Conservation (phyloP, 768 basidiomycete genomes). For the Phlegmacium glaucopus region DNA sequence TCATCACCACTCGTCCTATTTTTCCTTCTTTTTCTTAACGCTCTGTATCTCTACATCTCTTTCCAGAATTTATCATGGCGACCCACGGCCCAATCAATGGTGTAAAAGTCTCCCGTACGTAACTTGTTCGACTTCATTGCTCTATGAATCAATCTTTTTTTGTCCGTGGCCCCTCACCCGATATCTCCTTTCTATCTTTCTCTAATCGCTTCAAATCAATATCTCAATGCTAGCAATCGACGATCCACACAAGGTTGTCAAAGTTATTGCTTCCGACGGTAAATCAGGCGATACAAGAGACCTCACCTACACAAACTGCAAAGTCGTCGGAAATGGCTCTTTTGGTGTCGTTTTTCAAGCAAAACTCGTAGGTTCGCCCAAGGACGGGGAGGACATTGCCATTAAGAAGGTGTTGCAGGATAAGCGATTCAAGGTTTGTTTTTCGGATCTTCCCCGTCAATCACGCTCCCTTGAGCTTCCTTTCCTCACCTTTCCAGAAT, state of each 20-base stretch:
- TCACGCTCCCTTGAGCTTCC: conserved; percentile 6
- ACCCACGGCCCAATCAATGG: conserved; percentile 84
- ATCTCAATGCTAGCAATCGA: conserved; percentile 62
- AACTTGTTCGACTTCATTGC: conserved; percentile 19
- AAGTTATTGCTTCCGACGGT: conserved; percentile 93
- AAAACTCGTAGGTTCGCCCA: conserved; percentile 66
- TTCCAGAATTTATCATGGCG: conserved; percentile 45
- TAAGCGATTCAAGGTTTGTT: conserved; percentile 96
- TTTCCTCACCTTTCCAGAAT: conserved; percentile 54
- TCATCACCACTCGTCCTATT: conserved; percentile 7
- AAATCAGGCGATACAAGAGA: conserved; percentile 87
- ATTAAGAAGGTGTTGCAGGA: conserved; percentile 99
- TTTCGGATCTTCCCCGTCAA: conserved; percentile 14
- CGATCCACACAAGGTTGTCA: conserved; percentile 95
- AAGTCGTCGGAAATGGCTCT: conserved; percentile 97
- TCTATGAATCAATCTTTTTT: conserved; percentile 16
- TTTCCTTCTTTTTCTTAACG: conserved; percentile 6
- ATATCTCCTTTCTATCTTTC: conserved; percentile 10
- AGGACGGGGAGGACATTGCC: conserved; percentile 83
- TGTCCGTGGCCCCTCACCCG: conserved; percentile 7
- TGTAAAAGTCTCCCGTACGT: conserved; percentile 83
- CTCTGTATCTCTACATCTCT: conserved; percentile 14
- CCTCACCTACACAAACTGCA: conserved; percentile 94
- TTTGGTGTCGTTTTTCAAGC: conserved; percentile 99
- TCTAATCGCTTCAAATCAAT: conserved; percentile 35